These are phyloP conservation scores for Pouteria glomerata DNA, from an alignment of 148 eudicot genomes.

Conservation along the genomic window DNA sequence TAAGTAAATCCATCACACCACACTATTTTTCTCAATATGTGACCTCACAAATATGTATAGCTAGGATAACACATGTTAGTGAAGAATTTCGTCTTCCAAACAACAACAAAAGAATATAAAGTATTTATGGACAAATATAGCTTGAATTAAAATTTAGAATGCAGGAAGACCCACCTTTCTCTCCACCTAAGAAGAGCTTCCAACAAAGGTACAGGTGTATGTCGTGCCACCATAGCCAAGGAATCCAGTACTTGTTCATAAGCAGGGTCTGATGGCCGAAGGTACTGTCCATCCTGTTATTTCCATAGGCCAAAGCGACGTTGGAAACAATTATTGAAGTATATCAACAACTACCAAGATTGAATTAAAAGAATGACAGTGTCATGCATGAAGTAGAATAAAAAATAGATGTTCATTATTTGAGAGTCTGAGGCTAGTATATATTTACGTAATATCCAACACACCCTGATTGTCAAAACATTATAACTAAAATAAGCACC, in stretches of 20 bases:
- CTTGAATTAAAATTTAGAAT: not conserved
- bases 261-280: slow-evolving; percentile 96
- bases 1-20: not conserved
- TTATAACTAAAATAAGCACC: not conserved
- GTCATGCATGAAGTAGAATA: not conserved
- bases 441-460: not conserved
- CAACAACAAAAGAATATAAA: not conserved
- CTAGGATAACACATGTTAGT: not conserved
- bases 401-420: not conserved
- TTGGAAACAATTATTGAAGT: not conserved
- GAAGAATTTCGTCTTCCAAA: not conserved
- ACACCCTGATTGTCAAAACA: not conserved
- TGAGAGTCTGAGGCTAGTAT: not conserved
- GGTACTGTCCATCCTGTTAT: slow-evolving; percentile 95
- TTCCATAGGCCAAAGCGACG: slow-evolving; percentile 11
- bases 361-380: slow-evolving; percentile 1
- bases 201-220: slow-evolving; percentile 93
- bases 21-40: not conserved
- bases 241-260: slow-evolving; percentile 99
- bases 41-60: not conserved
- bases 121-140: not conserved
- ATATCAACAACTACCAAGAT: not conserved
- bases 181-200: slow-evolving; percentile 98
- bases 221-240: slow-evolving; percentile 97
- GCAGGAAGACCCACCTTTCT: slow-evolving; percentile 54